Base-by-base conservation (phyloP, 768 basidiomycete genomes). In the Crucibulum laeve region DNA sequence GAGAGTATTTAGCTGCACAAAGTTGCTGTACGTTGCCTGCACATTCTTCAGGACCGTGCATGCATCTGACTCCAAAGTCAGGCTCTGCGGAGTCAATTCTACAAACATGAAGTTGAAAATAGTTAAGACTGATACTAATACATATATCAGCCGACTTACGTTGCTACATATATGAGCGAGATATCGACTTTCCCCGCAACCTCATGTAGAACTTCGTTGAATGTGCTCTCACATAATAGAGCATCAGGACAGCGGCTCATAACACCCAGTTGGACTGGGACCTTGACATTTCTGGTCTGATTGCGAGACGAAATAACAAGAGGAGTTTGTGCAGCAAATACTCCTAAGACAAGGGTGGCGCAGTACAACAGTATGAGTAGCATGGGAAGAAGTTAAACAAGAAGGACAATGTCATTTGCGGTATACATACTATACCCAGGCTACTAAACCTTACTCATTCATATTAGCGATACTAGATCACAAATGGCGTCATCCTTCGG, bases 21-120 rank as follows among this genome's bases (percentile, higher is more conserved):
- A 96, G 71, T 58, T 96, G 83, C 46, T 96, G 87, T 14, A 91
- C 79, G 65, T 95, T 92, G 33, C 89, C 93, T 11, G 79, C 79
- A 55, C 93, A 96, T 62, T 97, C 93, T 41, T 74, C 61, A 4
- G 67, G 65, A 14, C 91, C 92, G 56, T 95, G 92, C 70, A 74
- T 74, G 64, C 93, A 96, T 25, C 66, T 75, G 23, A 87, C 78
- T n/a, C 91, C 91, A 56, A 84, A 90, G 38, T 70, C 68, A n/a
- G 76, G 64, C 21, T 87, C 82, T 4, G 76, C 73, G n/a, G 69
- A 45, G 57, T 91, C 79, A 21, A 79, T 54, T 43, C 88, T 91
- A 51, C 25, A 40, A 17, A 37, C 15, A 40, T 47, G 26, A 44
- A 40, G 44, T 35, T 24, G 23, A 4, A 34, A 25, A 21, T 4